phyloP scores from a whole-genome alignment of 352 stramenopile genomes.

The Globisporangium mamillatum region DNA sequence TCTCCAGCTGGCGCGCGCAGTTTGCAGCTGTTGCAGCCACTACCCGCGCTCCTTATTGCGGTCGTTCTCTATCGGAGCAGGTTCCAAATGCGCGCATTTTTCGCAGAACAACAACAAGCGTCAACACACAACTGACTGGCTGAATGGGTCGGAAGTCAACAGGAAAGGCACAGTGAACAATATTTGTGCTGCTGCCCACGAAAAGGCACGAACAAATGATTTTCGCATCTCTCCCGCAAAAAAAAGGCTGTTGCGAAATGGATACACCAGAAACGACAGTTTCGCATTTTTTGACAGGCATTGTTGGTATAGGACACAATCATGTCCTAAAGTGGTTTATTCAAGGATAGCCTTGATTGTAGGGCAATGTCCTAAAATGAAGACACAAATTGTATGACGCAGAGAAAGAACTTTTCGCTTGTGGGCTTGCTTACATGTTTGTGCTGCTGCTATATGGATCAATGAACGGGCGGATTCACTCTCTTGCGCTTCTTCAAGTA shows the following conservation, averaged over 20 bases:
- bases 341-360: too few species aligned
- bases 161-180: background rate
- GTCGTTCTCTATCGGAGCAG: background rate
- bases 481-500: too few species aligned
- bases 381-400: too few species aligned
- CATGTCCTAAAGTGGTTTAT: too few species aligned
- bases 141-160: too few species aligned
- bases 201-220: constrained; percentile 5
- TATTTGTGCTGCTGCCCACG: background rate
- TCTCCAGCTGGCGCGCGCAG: background rate
- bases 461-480: too few species aligned
- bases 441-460: too few species aligned
- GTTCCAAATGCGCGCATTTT: background rate
- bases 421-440: too few species aligned
- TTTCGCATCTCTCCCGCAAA: constrained; percentile 8
- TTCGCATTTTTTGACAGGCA: too few species aligned
- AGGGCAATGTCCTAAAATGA: too few species aligned
- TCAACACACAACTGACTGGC: background rate
- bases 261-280: background rate
- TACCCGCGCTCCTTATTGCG: background rate
- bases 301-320: too few species aligned
- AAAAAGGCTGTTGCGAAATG: constrained; percentile 4
- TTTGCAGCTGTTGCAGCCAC: constrained; percentile 11
- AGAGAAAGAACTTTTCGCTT: too few species aligned
- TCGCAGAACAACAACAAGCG: constrained; percentile 2